Evolutionary conservation across 208 protist species (phyloP).

Genomic region (Phytomonas sp.): DNA sequence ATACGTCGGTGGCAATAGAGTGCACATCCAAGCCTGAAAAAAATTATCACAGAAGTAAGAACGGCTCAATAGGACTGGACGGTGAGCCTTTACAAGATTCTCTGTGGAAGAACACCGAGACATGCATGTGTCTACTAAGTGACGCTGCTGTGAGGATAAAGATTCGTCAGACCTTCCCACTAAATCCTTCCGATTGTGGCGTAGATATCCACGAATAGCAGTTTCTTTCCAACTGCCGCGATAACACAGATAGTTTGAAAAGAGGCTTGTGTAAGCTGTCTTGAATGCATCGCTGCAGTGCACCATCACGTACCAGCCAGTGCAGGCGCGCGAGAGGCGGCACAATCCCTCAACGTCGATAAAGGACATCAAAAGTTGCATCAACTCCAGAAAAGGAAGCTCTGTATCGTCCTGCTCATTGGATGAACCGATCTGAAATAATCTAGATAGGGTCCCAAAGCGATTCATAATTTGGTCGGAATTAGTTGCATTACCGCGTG

Average conservation of each 20-base stretch:
- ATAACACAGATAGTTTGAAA: slow-evolving; percentile 48
- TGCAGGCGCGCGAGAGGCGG: slow-evolving; percentile 61
- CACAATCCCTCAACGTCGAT: slow-evolving; percentile 52
- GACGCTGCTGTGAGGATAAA: not conserved
- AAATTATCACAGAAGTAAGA: slow-evolving; percentile 73
- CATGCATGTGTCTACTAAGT: not conserved
- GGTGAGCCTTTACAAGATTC: slow-evolving; percentile 15
- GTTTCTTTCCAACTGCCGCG: slow-evolving; percentile 67
- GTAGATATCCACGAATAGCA: slow-evolving; percentile 48
- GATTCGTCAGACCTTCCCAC: not conserved
- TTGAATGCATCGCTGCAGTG: slow-evolving; percentile 81
- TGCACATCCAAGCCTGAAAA: slow-evolving; percentile 88
- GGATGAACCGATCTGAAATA: slow-evolving; percentile 37
- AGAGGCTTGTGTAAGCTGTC: slow-evolving; percentile 50
- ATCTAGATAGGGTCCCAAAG: slow-evolving; percentile 56
- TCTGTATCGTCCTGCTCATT: slow-evolving; percentile 52
- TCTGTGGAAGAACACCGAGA: not conserved
- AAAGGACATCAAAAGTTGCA: slow-evolving; percentile 63
- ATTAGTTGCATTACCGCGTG: slow-evolving; percentile 56
- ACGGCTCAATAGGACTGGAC: slow-evolving; percentile 45
- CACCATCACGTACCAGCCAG: slow-evolving; percentile 72
- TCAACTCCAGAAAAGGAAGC: slow-evolving; percentile 59
- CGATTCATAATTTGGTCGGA: slow-evolving; percentile 35
- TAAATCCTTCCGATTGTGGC: not conserved
- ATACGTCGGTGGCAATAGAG: slow-evolving; percentile 69